A percentile compares a stretch with the other conserved stretches of the same genome.
Evolutionary conservation across 2,329 filamentous ascomycete genomes (phyloP).

Genomic region (Amphichorda felina): DNA sequence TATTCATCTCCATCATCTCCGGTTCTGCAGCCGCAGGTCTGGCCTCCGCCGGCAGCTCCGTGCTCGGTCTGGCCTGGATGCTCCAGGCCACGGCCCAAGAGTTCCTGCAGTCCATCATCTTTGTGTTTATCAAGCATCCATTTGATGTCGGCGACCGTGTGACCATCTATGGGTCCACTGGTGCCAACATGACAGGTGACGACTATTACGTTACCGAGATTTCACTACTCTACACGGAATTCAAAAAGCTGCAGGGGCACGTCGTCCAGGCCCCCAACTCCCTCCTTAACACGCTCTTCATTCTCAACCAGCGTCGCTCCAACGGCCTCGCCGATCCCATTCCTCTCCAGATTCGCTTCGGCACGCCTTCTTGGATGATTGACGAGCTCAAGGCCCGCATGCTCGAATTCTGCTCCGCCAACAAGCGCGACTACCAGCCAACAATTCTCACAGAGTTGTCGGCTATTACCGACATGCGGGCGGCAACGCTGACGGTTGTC

Average conservation of each 20-base stretch:
- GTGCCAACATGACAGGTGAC: constrained; percentile 65
- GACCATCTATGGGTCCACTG: constrained; percentile 82
- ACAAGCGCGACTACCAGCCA: constrained; percentile 81
- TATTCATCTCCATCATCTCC: constrained; percentile 83
- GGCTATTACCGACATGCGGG: constrained; percentile 70
- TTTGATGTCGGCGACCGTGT: constrained; percentile 95
- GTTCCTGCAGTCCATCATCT: constrained; percentile 86
- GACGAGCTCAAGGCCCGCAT: constrained; percentile 70
- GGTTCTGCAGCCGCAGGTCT: constrained; percentile 81
- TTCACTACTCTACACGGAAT: constrained; percentile 85
- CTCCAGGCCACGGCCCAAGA: constrained; percentile 89
- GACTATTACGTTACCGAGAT: constrained; percentile 97
- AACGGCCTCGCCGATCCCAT: constrained; percentile 81
- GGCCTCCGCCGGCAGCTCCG: constrained; percentile 75
- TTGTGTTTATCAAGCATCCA: constrained; percentile 94
- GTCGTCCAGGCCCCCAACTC: constrained; percentile 94
- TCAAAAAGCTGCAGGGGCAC: constrained; percentile 97
- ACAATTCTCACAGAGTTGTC: constrained; percentile 81
- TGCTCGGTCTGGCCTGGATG: constrained; percentile 87
- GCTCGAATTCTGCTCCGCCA: constrained; percentile 67
- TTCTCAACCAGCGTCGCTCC: constrained; percentile 86
- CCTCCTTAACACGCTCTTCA: constrained; percentile 83
- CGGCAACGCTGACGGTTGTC: constrained; percentile 79
- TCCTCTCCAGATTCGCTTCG: constrained; percentile 76
- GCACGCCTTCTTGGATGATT: constrained; percentile 73